These are phyloP conservation scores for Phragmites australis DNA, from an alignment of 176 grass and related monocot species.

Conservation along the genomic window DNA sequence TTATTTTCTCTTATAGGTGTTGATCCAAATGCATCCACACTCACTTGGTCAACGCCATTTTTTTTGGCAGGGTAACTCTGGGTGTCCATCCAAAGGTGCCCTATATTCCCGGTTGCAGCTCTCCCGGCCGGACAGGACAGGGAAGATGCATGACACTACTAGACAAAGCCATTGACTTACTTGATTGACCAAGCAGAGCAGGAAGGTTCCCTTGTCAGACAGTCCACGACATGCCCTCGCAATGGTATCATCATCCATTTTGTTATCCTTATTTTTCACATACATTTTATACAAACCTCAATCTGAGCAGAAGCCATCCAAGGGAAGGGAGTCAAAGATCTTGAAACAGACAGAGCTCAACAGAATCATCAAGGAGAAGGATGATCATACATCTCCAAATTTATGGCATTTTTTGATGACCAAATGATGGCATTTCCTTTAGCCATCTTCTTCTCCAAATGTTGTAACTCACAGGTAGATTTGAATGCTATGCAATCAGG, in stretches of 20 bases:
- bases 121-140: too few species aligned
- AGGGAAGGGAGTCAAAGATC: conserved; percentile 57
- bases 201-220: conserved; percentile 64
- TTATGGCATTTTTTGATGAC: too few species aligned
- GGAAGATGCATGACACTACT: too few species aligned
- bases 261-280: background rate
- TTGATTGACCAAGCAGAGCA: conserved; percentile 82
- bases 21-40: too few species aligned
- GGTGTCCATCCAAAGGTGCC: too few species aligned
- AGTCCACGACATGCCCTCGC: conserved; percentile 60
- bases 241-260: background rate
- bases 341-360: conserved; percentile 67
- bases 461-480: background rate
- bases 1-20: too few species aligned
- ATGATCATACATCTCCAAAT: too few species aligned
- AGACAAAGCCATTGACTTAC: conserved; percentile 83
- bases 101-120: too few species aligned
- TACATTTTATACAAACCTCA: background rate
- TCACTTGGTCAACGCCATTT: too few species aligned
- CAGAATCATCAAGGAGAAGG: conserved; percentile 68
- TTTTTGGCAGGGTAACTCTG: too few species aligned
- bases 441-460: background rate
- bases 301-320: background rate
- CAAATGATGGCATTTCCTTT: background rate
- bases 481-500: conserved; percentile 42